Percentiles rank a stretch among this genome's conserved stretches.
Evolutionary conservation across 805 yeast genomes (phyloP).

Genomic region (Starmerella apicola): DNA sequence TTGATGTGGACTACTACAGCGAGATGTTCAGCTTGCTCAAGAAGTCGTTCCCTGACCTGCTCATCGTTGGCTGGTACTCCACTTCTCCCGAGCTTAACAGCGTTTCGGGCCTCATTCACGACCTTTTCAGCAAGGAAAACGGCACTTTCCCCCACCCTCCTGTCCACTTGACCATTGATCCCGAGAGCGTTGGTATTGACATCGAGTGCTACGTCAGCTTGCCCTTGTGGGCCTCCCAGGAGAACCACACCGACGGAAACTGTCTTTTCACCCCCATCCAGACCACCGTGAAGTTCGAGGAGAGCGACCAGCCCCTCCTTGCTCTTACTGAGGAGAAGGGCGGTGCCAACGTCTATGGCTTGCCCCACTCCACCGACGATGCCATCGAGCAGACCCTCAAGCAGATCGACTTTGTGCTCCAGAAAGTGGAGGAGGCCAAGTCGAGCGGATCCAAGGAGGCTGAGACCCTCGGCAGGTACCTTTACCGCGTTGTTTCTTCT

Average conservation of each 20-base stretch:
- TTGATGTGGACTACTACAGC: constrained; percentile 66
- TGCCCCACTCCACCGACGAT: constrained; percentile 29
- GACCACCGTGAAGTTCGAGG: constrained; percentile 43
- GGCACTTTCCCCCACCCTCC: constrained; percentile 68
- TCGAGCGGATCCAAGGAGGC: constrained; percentile 7
- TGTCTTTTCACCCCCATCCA: constrained; percentile 70
- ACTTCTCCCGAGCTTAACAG: constrained; percentile 49
- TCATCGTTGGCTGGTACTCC: constrained; percentile 74
- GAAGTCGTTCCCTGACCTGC: constrained; percentile 65
- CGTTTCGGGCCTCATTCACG: constrained; percentile 67
- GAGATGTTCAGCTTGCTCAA: constrained; percentile 58
- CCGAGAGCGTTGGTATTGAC: constrained; percentile 34
- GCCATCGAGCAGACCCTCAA: constrained; percentile 29
- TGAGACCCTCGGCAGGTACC: constrained; percentile 44
- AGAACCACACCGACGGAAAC: constrained; percentile 26
- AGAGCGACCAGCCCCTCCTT: constrained; percentile 38
- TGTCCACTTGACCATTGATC: constrained; percentile 61
- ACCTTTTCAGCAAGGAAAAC: constrained; percentile 59
- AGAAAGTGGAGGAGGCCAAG: constrained; percentile 12
- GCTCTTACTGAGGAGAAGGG: constrained; percentile 28
- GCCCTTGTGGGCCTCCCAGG: constrained; percentile 38
- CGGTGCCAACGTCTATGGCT: constrained; percentile 26
- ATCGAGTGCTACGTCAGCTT: constrained; percentile 72
- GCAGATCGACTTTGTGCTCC: constrained; percentile 24
- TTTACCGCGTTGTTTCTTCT: constrained; percentile 37